Base-by-base conservation (phyloP, 495 filamentous ascomycete species). In the Penicillium pancosmium region DNA sequence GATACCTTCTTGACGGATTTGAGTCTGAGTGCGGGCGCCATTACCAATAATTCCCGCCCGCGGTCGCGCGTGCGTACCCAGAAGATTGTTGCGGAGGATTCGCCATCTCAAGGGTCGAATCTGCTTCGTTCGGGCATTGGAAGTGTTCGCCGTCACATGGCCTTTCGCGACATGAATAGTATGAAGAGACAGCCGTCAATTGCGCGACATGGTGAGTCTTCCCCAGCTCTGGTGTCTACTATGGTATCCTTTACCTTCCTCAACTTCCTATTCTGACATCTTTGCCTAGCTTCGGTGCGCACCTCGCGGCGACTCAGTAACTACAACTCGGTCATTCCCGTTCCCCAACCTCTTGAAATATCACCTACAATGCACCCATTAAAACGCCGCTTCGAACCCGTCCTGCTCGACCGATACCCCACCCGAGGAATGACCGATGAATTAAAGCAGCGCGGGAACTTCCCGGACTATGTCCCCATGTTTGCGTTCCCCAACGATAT, bases 401-500 rank as follows among this genome's bases (percentile, higher is more conserved):
- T 96, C 15, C 76, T 98, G 16, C 83, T 98, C 27, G 94, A 98
- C 69, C 82, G 93, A 69, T 98, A 98, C 66, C 94, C 94, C 19
- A 86, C 91, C 38, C 89, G 90, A 68, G 82, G 84, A 61, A 88
- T 92, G 76, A 68, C 83, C n/a, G 93, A 97, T 25, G 91, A 96
- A 61, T 64, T 85, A 55, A 86, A 89, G 67, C 83, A 89, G 67
- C 86, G 94, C 66, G 92, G 91, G 44, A 86, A 85, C 52, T 97
- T 98, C 69, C 94, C 94, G 4, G 93, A 98, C 68, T 98, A 97
- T 64, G 91, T 98, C 38, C 94, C 94, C 25, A 98, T 98, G 94
- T 98, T 98, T 67, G 92, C 94, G 19, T 98, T 98, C 66, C 94
- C 94, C 27, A 97, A 98, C 72, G 94, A 98, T 73, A 91, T 98